Evolutionary conservation across 2,329 filamentous ascomycete species (phyloP).

Genomic region (Nakataea oryzae): DNA sequence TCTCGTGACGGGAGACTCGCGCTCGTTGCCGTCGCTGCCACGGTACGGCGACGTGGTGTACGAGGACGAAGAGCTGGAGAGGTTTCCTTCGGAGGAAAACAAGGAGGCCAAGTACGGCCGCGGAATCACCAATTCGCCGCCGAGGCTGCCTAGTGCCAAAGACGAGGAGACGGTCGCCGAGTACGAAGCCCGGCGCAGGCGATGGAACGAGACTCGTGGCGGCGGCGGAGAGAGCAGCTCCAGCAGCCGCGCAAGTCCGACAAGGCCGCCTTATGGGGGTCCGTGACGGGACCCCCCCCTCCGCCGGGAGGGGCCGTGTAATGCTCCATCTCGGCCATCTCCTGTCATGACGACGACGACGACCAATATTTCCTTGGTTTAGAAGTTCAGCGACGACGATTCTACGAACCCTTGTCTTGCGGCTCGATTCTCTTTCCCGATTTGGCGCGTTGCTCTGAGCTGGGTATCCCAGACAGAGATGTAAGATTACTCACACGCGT

Average conservation of each 20-base stretch:
- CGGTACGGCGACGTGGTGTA: slow-evolving; percentile 24
- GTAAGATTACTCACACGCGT: too few relatives aligned
- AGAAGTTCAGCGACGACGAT: too few relatives aligned
- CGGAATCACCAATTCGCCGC: slow-evolving; percentile 27
- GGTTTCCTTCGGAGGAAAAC: slow-evolving; percentile 12
- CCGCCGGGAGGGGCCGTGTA: slow-evolving; percentile 13
- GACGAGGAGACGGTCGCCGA: slow-evolving; percentile 5
- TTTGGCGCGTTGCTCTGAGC: too few relatives aligned
- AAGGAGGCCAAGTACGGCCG: slow-evolving; percentile 26
- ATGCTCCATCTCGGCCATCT: slow-evolving; percentile 1
- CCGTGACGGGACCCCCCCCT: neutral
- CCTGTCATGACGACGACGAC: neutral
- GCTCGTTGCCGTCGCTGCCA: slow-evolving; percentile 21
- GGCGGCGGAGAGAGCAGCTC: slow-evolving; percentile 4
- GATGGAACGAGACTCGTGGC: slow-evolving; percentile 15
- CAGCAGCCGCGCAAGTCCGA: neutral
- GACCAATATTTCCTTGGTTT: neutral
- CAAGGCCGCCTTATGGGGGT: neutral
- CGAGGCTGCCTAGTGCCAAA: slow-evolving; percentile 16
- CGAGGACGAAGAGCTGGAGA: slow-evolving; percentile 16
- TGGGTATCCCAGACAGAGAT: too few relatives aligned
- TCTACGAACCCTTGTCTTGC: too few relatives aligned
- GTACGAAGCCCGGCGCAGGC: slow-evolving; percentile 16
- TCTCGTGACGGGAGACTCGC: slow-evolving; percentile 64
- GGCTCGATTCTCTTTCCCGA: too few relatives aligned